Base-by-base conservation (phyloP, 2,329 filamentous ascomycete genomes). In the Cladosporium sp. region DNA sequence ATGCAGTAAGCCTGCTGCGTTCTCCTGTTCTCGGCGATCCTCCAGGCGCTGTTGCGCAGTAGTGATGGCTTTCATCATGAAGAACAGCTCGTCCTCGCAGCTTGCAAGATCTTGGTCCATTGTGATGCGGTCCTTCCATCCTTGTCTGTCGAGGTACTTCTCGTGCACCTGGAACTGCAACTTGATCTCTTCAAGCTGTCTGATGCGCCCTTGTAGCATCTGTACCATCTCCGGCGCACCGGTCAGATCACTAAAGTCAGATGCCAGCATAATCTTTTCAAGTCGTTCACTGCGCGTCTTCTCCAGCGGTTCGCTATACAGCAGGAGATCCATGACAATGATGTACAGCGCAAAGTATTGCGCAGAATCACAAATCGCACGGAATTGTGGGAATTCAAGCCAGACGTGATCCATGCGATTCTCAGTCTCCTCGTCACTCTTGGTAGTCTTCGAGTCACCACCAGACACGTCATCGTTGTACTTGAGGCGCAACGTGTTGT, bases 51-150 rank as follows among this genome's bases (percentile, higher is more conserved):
- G 86, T 78, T 99, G 95, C 5, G 94, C 96, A 2, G 93, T 96
- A 1, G 95, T 99, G 76, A 99, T 99, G 46, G 95, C 96, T 74
- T 99, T 98, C 95, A 99, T 98, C 83, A 99, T 91, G 80, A 99
- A 99, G 84, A 99, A 99, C 10, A 99, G 80, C 77, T 99, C 96
- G 73, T 99, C 95, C 76, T 98, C 95, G 73, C 92, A 97, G 23
- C 88, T 88, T 11, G 92, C 87, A 59, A 99, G 82, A 75, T 99
- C 95, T 60, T 91, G 89, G 75, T 99, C 95, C 51, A 99, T 85
- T n/a, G 89, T 81, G 66, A 97, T 83, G 36, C 93, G 88, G 75
- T 98, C 94, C 74, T 95, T 88, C 93, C 94, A 98, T 16, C 93
- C 93, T 74, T 91, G 88, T 73, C 89, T 89, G 77, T 98, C 94